Evolutionary conservation across 2,329 filamentous ascomycete genomes (phyloP).

Genomic region (Alternaria arbusti): DNA sequence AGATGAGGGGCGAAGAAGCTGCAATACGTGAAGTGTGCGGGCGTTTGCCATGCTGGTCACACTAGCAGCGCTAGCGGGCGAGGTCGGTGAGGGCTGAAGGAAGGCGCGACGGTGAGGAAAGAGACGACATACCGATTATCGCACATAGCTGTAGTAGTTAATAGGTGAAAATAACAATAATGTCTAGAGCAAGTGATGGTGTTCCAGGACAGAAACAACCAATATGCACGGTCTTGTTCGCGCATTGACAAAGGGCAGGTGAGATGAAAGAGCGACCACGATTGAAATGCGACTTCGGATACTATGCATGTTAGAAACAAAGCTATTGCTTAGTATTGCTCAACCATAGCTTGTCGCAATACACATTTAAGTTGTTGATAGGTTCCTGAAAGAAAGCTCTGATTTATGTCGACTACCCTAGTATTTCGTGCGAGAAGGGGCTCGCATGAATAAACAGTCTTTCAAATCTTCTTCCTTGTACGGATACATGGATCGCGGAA

Average conservation of each 20-base stretch:
- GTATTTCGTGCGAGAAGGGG: too few relatives aligned
- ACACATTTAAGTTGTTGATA: too few relatives aligned
- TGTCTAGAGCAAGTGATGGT: background rate
- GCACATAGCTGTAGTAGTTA: background rate
- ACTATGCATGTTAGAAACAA: too few relatives aligned
- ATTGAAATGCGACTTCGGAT: background rate
- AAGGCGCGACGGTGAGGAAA: background rate
- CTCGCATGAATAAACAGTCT: too few relatives aligned
- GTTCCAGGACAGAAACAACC: background rate
- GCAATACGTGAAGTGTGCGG: background rate
- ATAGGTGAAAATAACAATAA: too few relatives aligned
- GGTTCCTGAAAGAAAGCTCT: too few relatives aligned
- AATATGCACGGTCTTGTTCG: background rate
- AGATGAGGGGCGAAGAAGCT: background rate
- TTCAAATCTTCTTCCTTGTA: too few relatives aligned
- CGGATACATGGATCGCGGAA: too few relatives aligned
- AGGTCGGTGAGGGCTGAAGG: background rate
- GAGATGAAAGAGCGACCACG: background rate
- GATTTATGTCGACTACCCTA: too few relatives aligned
- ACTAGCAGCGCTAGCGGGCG: background rate
- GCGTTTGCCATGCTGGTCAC: background rate
- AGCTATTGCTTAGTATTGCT: too few relatives aligned
- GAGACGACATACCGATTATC: background rate
- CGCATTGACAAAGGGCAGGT: background rate
- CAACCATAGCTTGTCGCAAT: too few relatives aligned